phyloP scores from a whole-genome alignment of 108 stramenopile genomes.

The Mediolabrus comicus region DNA sequence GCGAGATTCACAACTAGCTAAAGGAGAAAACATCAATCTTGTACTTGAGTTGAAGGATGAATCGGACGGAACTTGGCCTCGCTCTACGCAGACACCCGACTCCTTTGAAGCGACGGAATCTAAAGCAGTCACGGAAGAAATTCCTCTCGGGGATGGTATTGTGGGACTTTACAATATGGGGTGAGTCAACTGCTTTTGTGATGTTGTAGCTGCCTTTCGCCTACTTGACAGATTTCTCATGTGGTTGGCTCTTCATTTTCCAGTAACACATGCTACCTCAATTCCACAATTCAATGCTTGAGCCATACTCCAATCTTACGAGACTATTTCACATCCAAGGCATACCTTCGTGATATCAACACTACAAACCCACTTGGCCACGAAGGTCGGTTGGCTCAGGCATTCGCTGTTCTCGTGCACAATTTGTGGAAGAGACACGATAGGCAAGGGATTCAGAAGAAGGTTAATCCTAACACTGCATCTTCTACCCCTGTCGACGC shows the following conservation, averaged over 20 bases:
- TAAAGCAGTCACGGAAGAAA: slow-evolving; percentile 8
- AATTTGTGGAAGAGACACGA: slow-evolving; percentile 82
- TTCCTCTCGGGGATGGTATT: slow-evolving; percentile 75
- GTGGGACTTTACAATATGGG: slow-evolving; percentile 91
- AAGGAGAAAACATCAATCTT: slow-evolving; percentile 53
- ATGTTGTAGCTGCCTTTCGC: neutral
- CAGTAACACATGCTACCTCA: slow-evolving; percentile 96
- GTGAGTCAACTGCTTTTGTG: slow-evolving; percentile 21
- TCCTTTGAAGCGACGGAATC: slow-evolving; percentile 6
- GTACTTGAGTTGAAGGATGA: slow-evolving; percentile 80
- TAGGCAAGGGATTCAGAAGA: slow-evolving; percentile 39
- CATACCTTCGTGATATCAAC: slow-evolving; percentile 91
- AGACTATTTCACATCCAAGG: slow-evolving; percentile 91
- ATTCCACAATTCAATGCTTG: slow-evolving; percentile 93
- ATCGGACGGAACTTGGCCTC: slow-evolving; percentile 76
- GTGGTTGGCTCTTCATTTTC: neutral
- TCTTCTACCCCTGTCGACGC: slow-evolving; percentile 74
- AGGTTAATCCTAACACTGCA: slow-evolving; percentile 42
- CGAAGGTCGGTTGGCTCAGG: slow-evolving; percentile 92
- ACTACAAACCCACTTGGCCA: slow-evolving; percentile 92
- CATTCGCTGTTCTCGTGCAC: slow-evolving; percentile 85
- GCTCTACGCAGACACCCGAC: slow-evolving; percentile 39
- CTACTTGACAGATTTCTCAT: neutral
- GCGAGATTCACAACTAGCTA: slow-evolving; percentile 29
- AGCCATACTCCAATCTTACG: slow-evolving; percentile 92